Evolutionary conservation across 441 rosid genomes (phyloP).

Genomic region (Gossypium lobatum): DNA sequence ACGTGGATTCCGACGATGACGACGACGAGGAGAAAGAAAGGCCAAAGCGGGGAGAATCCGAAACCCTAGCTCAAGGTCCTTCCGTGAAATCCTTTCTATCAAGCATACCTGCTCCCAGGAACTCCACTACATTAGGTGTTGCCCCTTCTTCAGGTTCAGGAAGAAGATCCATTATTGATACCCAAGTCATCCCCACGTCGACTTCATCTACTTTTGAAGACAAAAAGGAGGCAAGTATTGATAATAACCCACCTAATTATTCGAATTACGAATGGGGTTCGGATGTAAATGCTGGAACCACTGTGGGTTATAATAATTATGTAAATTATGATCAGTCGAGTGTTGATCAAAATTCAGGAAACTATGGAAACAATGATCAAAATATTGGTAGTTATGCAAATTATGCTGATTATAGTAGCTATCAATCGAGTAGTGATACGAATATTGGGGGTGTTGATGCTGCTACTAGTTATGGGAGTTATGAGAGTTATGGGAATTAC

Average conservation of each 20-base stretch:
- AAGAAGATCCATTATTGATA: constrained; percentile 57
- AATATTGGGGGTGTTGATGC: constrained; percentile 20
- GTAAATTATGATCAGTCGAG: neutral
- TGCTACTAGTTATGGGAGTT: constrained; percentile 23
- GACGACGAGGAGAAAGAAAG: constrained; percentile 45
- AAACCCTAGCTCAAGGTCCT: constrained; percentile 20
- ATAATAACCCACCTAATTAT: constrained; percentile 20
- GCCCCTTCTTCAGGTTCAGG: constrained; percentile 51
- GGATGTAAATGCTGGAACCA: constrained; percentile 16
- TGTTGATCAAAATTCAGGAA: constrained; percentile 19
- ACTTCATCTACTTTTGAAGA: constrained; percentile 12
- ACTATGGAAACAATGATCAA: constrained; percentile 23
- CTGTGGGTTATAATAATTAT: neutral
- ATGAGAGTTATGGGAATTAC: constrained; percentile 28
- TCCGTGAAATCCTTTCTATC: constrained; percentile 69
- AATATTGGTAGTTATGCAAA: constrained; percentile 17
- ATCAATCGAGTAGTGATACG: constrained; percentile 18
- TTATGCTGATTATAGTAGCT: constrained; percentile 24
- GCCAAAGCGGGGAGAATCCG: constrained; percentile 35
- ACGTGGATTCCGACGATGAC: constrained; percentile 37
- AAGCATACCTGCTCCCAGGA: constrained; percentile 67
- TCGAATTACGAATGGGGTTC: constrained; percentile 21
- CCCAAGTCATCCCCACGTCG: constrained; percentile 29
- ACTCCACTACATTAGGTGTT: constrained; percentile 57
- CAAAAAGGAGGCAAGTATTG: constrained; percentile 20